Percentiles rank a stretch among this genome's conserved stretches.
phyloP scores from a whole-genome alignment of 1,139 yeast species.

The Blastobotrys aristatus region DNA sequence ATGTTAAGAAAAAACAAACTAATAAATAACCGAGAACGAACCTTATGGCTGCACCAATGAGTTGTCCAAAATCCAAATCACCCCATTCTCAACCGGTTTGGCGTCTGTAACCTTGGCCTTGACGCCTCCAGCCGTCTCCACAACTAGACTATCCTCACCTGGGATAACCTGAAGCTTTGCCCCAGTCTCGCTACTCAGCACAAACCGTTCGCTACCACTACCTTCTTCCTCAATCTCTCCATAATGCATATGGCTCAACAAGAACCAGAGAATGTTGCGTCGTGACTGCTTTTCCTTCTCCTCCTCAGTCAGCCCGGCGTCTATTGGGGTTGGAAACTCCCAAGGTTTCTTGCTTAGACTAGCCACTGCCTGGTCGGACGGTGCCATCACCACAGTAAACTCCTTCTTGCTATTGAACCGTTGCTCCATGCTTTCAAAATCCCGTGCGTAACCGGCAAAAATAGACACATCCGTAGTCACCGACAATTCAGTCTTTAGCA shows the following conservation, averaged over 20 bases:
- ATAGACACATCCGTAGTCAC: constrained; percentile 32
- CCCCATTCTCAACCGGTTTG: constrained; percentile 27
- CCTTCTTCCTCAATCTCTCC: constrained; percentile 19
- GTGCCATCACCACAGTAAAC: constrained; percentile 35
- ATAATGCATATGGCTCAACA: constrained; percentile 30
- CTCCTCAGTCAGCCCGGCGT: constrained; percentile 17
- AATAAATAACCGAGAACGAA: too few relatives aligned
- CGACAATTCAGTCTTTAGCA: constrained; percentile 33
- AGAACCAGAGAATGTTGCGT: constrained; percentile 28
- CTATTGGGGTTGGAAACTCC: constrained; percentile 31
- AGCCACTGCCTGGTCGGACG: constrained; percentile 32
- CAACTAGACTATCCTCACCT: constrained; percentile 12
- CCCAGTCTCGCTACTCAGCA: constrained; percentile 19
- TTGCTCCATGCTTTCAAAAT: constrained; percentile 25
- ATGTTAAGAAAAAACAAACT: too few relatives aligned
- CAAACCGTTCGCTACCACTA: constrained; percentile 10
- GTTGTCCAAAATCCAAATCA: constrained; percentile 23
- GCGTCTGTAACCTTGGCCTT: constrained; percentile 22
- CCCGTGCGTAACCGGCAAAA: constrained; percentile 33
- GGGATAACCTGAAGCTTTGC: constrained; percentile 16
- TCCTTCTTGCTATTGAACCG: constrained; percentile 28
- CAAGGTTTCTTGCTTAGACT: constrained; percentile 33
- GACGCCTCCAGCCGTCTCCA: constrained; percentile 15
- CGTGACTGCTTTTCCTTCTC: constrained; percentile 29
- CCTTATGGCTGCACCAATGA: constrained; percentile 15